Conservation (phyloP, 495 filamentous ascomycete species). For the Xylaria flabelliformis region DNA sequence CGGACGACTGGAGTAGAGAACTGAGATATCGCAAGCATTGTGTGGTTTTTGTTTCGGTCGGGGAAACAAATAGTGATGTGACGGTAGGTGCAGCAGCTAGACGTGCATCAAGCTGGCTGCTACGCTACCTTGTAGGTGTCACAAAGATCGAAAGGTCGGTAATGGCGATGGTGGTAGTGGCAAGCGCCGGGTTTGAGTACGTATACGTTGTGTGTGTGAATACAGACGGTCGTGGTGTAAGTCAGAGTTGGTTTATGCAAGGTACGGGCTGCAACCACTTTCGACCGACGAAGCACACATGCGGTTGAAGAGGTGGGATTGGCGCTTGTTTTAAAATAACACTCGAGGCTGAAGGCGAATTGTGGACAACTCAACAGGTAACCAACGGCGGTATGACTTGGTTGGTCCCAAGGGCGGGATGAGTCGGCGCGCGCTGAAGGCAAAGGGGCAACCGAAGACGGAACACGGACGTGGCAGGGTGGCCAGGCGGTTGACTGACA, state of each 20-base stretch:
- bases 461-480: constrained; percentile 41
- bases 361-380: constrained; percentile 19
- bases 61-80: constrained; percentile 39
- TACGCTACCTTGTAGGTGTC: constrained; percentile 41
- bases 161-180: constrained; percentile 7
- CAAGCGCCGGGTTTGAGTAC: constrained; percentile 12
- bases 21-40: constrained; percentile 56
- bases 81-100: constrained; percentile 49
- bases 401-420: constrained; percentile 14
- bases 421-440: constrained; percentile 28
- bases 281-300: constrained; percentile 30
- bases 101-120: constrained; percentile 43
- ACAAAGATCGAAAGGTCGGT: constrained; percentile 20
- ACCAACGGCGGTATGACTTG: constrained; percentile 24
- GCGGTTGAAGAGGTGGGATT: constrained; percentile 30
- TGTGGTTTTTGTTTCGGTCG: constrained; percentile 51
- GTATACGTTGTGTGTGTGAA: constrained; percentile 13
- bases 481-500: constrained; percentile 37
- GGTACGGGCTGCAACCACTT: constrained; percentile 41
- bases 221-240: constrained; percentile 22
- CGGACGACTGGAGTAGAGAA: constrained; percentile 62
- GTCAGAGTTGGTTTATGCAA: constrained; percentile 38
- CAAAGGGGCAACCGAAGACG: constrained; percentile 35
- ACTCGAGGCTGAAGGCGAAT: constrained; percentile 26
- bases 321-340: constrained; percentile 27